Conservation (phyloP, 495 filamentous ascomycete genomes). For the Penicillium atrosanguineum region DNA sequence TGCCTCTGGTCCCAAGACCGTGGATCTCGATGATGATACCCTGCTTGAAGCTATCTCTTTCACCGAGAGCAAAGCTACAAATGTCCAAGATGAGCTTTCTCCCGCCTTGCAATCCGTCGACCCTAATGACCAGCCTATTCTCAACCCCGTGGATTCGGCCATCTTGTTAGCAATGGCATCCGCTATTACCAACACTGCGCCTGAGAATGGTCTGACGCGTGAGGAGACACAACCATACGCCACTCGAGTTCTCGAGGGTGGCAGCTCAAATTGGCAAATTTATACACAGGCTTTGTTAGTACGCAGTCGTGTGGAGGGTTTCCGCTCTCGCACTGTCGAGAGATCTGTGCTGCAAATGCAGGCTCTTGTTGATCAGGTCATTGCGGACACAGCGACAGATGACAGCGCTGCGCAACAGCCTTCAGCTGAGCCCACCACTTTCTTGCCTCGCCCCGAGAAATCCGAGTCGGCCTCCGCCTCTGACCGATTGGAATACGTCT, state of each 20-base stretch:
- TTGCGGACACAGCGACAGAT: slow-evolving; percentile 72
- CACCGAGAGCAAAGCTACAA: slow-evolving; percentile 45
- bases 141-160: slow-evolving; percentile 79
- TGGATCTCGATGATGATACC: slow-evolving; percentile 89
- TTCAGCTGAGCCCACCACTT: slow-evolving; percentile 56
- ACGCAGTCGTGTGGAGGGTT: slow-evolving; percentile 83
- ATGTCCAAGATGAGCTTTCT: slow-evolving; percentile 57
- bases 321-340: slow-evolving; percentile 80
- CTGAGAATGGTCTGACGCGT: slow-evolving; percentile 77
- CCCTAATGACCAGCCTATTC: slow-evolving; percentile 76
- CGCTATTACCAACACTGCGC: slow-evolving; percentile 84
- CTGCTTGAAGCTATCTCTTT: slow-evolving; percentile 86
- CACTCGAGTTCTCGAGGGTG: slow-evolving; percentile 79
- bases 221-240: slow-evolving; percentile 94
- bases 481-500: slow-evolving; percentile 78
- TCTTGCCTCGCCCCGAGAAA: slow-evolving; percentile 75
- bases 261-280: slow-evolving; percentile 95
- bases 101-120: slow-evolving; percentile 58
- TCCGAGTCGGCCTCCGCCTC: slow-evolving; percentile 72
- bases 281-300: slow-evolving; percentile 92
- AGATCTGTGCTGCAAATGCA: slow-evolving; percentile 90
- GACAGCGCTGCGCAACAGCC: slow-evolving; percentile 30
- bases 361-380: slow-evolving; percentile 91
- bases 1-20: slow-evolving; percentile 54
- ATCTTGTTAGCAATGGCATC: slow-evolving; percentile 79